These are phyloP conservation scores for Wickerhamia fluorescens DNA, from an alignment of 805 yeast genomes.

Conservation along the genomic window DNA sequence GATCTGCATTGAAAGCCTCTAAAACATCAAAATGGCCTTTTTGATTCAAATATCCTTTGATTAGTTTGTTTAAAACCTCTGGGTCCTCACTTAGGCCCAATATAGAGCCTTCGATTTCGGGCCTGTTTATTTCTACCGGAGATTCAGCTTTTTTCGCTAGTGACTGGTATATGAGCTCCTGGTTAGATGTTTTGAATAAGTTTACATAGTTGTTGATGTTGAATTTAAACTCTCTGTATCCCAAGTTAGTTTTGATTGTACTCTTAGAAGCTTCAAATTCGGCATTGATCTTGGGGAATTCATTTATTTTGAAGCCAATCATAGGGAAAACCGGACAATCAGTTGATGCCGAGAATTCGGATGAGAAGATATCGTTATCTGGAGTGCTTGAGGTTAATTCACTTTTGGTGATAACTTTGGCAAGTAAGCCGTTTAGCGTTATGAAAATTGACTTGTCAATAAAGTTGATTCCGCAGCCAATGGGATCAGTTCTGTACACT, in stretches of 20 bases:
- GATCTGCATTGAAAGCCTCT: slow-evolving; percentile 26
- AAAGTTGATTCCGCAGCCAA: slow-evolving; percentile 83
- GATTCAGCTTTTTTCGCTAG: slow-evolving; percentile 17
- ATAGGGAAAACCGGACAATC: slow-evolving; percentile 25
- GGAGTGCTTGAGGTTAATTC: slow-evolving; percentile 17
- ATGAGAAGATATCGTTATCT: slow-evolving; percentile 7
- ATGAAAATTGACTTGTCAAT: slow-evolving; percentile 56
- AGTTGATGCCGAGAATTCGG: slow-evolving; percentile 9
- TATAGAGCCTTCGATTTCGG: slow-evolving; percentile 4
- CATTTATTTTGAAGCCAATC: slow-evolving; percentile 25
- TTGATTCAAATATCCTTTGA: slow-evolving; percentile 31
- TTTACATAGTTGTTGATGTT: slow-evolving; percentile 52
- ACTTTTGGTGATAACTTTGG: slow-evolving; percentile 17
- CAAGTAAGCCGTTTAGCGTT: slow-evolving; percentile 71
- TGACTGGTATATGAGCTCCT: slow-evolving; percentile 12
- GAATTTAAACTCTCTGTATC: slow-evolving; percentile 48
- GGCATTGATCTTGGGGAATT: slow-evolving; percentile 7
- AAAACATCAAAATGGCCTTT: slow-evolving; percentile 34
- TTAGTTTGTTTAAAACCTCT: slow-evolving; percentile 21
- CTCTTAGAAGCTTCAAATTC: slow-evolving; percentile 9
- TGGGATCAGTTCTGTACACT: slow-evolving; percentile 45
- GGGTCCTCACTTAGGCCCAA: slow-evolving; percentile 17
- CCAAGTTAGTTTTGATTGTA: slow-evolving; percentile 46
- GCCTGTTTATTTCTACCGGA: too few relatives aligned
- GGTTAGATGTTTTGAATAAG: slow-evolving; percentile 28